Percentiles rank a stretch among this genome's conserved stretches.
Conservation (phyloP, 192 early-diverging fungal species). For the Geranomyces michiganensis region DNA sequence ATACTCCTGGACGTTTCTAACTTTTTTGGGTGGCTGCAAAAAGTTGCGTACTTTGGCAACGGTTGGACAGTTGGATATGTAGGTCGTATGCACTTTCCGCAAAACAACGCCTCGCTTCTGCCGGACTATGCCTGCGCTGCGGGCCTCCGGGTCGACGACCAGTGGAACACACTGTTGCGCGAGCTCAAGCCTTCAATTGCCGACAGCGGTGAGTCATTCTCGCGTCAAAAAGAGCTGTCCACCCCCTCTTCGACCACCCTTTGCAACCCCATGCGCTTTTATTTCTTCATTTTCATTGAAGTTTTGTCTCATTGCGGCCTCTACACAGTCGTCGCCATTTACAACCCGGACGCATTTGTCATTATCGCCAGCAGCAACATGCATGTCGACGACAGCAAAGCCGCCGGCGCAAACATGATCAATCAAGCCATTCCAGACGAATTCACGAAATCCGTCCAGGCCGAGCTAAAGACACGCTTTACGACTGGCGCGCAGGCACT, state of each 20-base stretch:
- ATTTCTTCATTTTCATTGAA: background rate
- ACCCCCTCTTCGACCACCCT: too few species aligned
- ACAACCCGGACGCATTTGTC: background rate
- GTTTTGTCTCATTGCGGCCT: background rate
- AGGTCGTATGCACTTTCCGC: background rate
- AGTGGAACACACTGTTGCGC: slow-evolving; percentile 6
- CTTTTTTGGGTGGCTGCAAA: too few species aligned
- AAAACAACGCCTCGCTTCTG: background rate
- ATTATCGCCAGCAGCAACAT: slow-evolving; percentile 18
- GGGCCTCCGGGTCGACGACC: slow-evolving; percentile 5
- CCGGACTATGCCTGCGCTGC: slow-evolving; percentile 4
- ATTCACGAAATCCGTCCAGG: background rate
- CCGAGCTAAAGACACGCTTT: background rate
- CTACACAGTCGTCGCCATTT: slow-evolving; percentile 14
- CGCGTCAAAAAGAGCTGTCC: too few species aligned
- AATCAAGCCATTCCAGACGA: background rate
- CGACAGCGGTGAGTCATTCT: background rate
- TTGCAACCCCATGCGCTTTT: background rate
- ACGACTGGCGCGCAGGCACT: background rate
- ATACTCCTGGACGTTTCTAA: too few species aligned
- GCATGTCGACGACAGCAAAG: background rate
- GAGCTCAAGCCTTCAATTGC: background rate
- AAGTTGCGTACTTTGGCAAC: background rate
- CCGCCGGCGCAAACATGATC: background rate
- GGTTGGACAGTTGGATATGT: slow-evolving; percentile 9